Evolutionary conservation across 2,329 filamentous ascomycete genomes (phyloP), one percentile per base, ranked within the genome.

Genomic region (Colletotrichum neosansevieriae): DNA sequence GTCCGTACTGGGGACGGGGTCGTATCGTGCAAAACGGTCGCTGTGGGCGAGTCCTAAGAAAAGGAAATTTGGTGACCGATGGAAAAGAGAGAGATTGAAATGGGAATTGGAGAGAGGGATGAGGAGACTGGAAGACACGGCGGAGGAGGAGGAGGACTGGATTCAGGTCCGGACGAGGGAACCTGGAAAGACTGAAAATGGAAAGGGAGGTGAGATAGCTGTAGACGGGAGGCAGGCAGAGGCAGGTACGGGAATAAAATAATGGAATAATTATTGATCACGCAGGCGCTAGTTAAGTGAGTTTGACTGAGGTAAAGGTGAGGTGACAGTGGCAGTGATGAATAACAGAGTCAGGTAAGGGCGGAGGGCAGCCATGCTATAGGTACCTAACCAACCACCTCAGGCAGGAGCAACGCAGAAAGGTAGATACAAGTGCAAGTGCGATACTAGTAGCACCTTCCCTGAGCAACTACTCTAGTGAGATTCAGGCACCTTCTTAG

Each of bases 1-100:
- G 60, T 58, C 65, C 56, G 45, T 19, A 49, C 65, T 34, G 53
- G 60, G 60, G 53, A 56, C 36, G 51, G 47, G 38, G 56, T 67
- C 42, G 66, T 61, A 57, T 50, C 44, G 40, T 50, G 56, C n/a
- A 19, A 29, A 50, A 50, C 13, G 15, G 34, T 50, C 40, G 58
- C 19, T 38, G 49, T 19, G 38, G 40, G 38, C 21, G 17, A 45
- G 58, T 29, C 29, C 29, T 29, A n/a, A 42, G 34, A 19, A 57
- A 44, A 36, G 24, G 29, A 42, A 32, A 38, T 36, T 42, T 24
- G 40, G 32, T 15, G 56, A 12, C 34, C 21, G 6, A 44, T 56
- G 24, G 53, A 42, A 42, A 63, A 10, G 29, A 53, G 24, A 34
- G 49, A 36, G 17, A 53, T 53, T 36, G 49, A 53, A n/a, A 12